Evolutionary conservation across 805 yeast species (phyloP).

Genomic region (Candida ficus): DNA sequence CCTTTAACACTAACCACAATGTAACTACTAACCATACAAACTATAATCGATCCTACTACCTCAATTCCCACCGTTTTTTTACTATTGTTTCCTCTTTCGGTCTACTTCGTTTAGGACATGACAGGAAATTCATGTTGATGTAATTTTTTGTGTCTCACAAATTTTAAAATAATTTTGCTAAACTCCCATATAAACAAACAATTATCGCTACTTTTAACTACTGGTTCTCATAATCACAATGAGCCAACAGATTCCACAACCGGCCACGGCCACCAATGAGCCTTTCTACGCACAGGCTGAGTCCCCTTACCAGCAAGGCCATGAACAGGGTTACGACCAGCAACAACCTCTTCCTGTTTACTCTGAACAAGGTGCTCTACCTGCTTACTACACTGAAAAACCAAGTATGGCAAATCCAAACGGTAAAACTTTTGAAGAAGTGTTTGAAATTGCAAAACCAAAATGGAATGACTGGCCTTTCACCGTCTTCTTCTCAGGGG

Average conservation of each 20-base stretch:
- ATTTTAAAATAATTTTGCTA: too few relatives aligned
- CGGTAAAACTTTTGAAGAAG: slow-evolving; percentile 53
- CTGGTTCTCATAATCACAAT: too few relatives aligned
- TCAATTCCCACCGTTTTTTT: too few relatives aligned
- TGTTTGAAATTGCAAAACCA: slow-evolving; percentile 62
- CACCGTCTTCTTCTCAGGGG: slow-evolving; percentile 44
- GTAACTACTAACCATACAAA: too few relatives aligned
- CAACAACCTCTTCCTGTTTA: slow-evolving; percentile 1
- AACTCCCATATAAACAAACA: too few relatives aligned
- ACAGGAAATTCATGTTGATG: too few relatives aligned
- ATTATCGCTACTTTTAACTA: too few relatives aligned
- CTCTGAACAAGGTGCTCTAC: slow-evolving; percentile 11
- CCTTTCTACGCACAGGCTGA: slow-evolving; percentile 8
- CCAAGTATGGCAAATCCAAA: slow-evolving; percentile 33
- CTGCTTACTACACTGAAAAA: slow-evolving; percentile 20
- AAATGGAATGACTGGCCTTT: slow-evolving; percentile 70
- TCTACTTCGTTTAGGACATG: too few relatives aligned
- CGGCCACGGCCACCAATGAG: background rate
- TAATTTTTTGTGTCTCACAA: too few relatives aligned
- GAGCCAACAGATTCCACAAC: slow-evolving; percentile 3
- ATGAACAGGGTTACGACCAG: background rate
- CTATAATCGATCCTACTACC: too few relatives aligned
- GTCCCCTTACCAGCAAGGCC: slow-evolving; percentile 21
- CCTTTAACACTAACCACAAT: too few relatives aligned
- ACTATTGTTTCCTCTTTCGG: too few relatives aligned